Conservation (phyloP, 2,329 filamentous ascomycete species). For the Hypoxylon sp. region DNA sequence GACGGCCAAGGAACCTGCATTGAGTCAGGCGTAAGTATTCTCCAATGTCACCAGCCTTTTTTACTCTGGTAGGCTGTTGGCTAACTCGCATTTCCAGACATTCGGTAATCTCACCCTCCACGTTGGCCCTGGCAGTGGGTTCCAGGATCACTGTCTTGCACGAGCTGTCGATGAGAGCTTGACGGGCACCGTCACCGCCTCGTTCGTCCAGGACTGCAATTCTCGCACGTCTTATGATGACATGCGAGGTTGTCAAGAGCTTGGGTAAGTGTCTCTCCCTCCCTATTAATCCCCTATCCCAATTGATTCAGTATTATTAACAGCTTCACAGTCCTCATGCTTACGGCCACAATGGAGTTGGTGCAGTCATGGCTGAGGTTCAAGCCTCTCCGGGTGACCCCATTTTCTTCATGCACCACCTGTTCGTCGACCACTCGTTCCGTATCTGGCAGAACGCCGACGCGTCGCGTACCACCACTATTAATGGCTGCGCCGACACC, state of each 20-base stretch:
- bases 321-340: constrained; percentile 53
- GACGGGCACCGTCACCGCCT: constrained; percentile 52
- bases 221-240: constrained; percentile 51
- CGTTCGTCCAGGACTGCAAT: constrained; percentile 55
- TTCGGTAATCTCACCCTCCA: constrained; percentile 52
- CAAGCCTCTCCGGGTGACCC: constrained; percentile 56
- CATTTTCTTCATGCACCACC: constrained; percentile 56
- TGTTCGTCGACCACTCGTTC: constrained; percentile 56
- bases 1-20: constrained; percentile 55
- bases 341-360: constrained; percentile 57
- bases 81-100: constrained; percentile 44
- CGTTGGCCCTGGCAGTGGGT: constrained; percentile 52
- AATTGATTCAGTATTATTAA: constrained; percentile 32
- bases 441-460: constrained; percentile 55
- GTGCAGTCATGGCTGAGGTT: constrained; percentile 57
- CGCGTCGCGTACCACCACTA: constrained; percentile 48
- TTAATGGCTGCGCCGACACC: constrained; percentile 52
- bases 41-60: not conserved
- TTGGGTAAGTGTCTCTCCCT: constrained; percentile 50
- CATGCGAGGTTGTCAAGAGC: constrained; percentile 55
- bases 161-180: constrained; percentile 55
- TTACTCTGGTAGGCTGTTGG: not conserved
- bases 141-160: constrained; percentile 54
- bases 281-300: not conserved
- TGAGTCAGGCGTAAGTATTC: constrained; percentile 52